Conservation (phyloP, 78 protist genomes). For the Reticulomyxa filosa region DNA sequence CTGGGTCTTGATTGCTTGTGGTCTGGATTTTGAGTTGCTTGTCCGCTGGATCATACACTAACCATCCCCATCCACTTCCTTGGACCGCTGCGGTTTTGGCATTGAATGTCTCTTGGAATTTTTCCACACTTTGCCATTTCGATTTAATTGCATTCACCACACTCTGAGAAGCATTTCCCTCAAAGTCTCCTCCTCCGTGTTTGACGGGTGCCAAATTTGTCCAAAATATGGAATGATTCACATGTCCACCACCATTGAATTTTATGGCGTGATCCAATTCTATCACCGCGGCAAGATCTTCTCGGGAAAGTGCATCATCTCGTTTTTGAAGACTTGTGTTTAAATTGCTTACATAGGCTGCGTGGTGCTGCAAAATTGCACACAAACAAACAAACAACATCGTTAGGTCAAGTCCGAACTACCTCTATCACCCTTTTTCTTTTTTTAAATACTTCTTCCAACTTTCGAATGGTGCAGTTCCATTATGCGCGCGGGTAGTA, state of each 20-base stretch:
- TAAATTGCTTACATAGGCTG: slow-evolving; percentile 49
- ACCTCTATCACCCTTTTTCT: slow-evolving; percentile 21
- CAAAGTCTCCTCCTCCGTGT: slow-evolving; percentile 21
- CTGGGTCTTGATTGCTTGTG: slow-evolving; percentile 34
- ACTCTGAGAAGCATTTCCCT: too few relatives aligned
- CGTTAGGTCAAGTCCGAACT: neutral
- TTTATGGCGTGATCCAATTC: slow-evolving; percentile 51
- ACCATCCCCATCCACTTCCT: slow-evolving; percentile 71
- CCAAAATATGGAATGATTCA: slow-evolving; percentile 82
- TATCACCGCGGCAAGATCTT: slow-evolving; percentile 21
- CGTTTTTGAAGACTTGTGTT: slow-evolving; percentile 49
- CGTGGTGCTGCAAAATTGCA: too few relatives aligned
- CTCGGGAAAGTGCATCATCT: slow-evolving; percentile 30
- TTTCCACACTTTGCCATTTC: slow-evolving; percentile 39
- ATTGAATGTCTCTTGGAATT: slow-evolving; percentile 33
- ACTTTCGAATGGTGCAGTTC: slow-evolving; percentile 40
- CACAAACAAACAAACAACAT: neutral
- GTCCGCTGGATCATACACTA: slow-evolving; percentile 36
- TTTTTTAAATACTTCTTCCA: slow-evolving; percentile 21
- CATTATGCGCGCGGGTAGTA: slow-evolving; percentile 46
- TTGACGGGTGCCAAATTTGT: slow-evolving; percentile 50
- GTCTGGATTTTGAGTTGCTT: slow-evolving; percentile 26
- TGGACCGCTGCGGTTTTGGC: slow-evolving; percentile 55
- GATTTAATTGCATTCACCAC: slow-evolving; percentile 5
- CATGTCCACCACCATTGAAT: slow-evolving; percentile 83